These are phyloP conservation scores for Penicillium paradoxum DNA, from an alignment of 495 filamentous ascomycete species.

Conservation along the genomic window DNA sequence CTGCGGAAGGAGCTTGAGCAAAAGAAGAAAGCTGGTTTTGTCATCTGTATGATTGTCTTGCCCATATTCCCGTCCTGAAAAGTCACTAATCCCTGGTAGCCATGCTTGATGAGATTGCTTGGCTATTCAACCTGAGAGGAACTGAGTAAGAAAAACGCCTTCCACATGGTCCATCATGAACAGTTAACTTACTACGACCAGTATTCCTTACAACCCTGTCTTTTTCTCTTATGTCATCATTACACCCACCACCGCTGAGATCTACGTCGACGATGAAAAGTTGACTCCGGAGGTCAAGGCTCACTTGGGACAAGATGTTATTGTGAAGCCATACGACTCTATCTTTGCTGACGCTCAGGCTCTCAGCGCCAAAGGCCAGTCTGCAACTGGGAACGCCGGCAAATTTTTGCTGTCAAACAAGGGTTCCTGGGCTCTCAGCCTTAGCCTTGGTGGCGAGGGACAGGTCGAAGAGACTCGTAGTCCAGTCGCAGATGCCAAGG, in stretches of 20 bases:
- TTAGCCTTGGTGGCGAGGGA: slow-evolving; percentile 82
- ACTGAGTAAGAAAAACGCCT: slow-evolving; percentile 58
- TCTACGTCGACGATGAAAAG: slow-evolving; percentile 83
- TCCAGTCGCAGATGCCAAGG: slow-evolving; percentile 89
- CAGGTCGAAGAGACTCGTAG: slow-evolving; percentile 83
- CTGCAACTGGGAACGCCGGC: slow-evolving; percentile 29
- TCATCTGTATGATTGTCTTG: slow-evolving; percentile 59
- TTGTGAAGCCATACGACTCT: slow-evolving; percentile 75
- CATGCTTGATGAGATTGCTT: slow-evolving; percentile 96
- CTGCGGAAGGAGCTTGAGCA: slow-evolving; percentile 88
- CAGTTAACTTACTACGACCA: slow-evolving; percentile 21
- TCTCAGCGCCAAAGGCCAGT: slow-evolving; percentile 43
- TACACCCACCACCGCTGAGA: slow-evolving; percentile 71
- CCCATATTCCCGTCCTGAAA: neutral
- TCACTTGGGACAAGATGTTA: slow-evolving; percentile 69
- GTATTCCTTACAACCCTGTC: slow-evolving; percentile 96
- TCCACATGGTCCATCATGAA: neutral
- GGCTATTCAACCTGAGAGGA: slow-evolving; percentile 95
- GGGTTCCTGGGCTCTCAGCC: slow-evolving; percentile 88
- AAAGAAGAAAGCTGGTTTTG: slow-evolving; percentile 81
- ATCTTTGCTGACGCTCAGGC: slow-evolving; percentile 75
- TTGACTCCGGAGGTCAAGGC: slow-evolving; percentile 60
- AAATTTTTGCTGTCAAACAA: slow-evolving; percentile 88
- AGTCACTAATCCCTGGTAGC: slow-evolving; percentile 37
- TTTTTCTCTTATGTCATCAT: slow-evolving; percentile 97